Conservation (phyloP, 305 asterid genomes). For the Rubia tinctorum region DNA sequence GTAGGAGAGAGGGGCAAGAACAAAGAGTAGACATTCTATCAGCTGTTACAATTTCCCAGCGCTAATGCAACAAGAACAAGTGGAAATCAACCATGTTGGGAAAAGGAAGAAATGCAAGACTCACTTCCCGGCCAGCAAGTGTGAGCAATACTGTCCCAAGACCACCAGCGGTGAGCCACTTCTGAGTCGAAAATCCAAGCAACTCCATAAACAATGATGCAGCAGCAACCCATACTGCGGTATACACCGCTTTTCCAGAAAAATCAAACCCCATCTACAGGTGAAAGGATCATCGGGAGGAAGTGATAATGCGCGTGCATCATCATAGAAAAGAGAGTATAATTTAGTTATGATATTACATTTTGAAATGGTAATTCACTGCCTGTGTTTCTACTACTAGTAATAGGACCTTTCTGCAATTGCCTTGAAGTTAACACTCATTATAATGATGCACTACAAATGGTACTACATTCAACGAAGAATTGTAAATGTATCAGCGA, state of each 20-base stretch:
- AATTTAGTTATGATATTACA: too few species aligned
- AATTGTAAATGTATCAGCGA: background rate
- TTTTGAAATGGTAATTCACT: background rate
- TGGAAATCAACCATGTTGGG: background rate
- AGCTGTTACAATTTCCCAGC: background rate
- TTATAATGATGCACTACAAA: background rate
- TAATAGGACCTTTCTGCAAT: background rate
- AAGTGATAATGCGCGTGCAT: background rate
- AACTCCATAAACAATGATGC: conserved; percentile 93
- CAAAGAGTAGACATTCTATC: background rate
- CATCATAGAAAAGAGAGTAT: background rate
- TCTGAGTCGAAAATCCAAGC: conserved; percentile 97
- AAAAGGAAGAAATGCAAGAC: background rate
- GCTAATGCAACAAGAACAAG: background rate
- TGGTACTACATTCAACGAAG: background rate
- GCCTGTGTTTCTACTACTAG: background rate
- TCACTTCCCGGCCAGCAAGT: conserved; percentile 99
- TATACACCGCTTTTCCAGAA: conserved; percentile 77
- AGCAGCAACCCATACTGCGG: conserved; percentile 98
- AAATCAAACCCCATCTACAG: conserved; percentile 72
- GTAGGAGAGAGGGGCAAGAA: background rate
- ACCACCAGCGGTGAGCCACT: conserved; percentile 97
- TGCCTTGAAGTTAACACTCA: conserved; percentile 1
- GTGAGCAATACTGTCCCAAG: conserved; percentile 95
- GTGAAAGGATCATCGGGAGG: background rate